A percentile compares a stretch with the other conserved stretches of the same genome.
These are phyloP conservation scores for Entomortierella parvispora DNA, from an alignment of 192 early-diverging fungal species.

Conservation along the genomic window DNA sequence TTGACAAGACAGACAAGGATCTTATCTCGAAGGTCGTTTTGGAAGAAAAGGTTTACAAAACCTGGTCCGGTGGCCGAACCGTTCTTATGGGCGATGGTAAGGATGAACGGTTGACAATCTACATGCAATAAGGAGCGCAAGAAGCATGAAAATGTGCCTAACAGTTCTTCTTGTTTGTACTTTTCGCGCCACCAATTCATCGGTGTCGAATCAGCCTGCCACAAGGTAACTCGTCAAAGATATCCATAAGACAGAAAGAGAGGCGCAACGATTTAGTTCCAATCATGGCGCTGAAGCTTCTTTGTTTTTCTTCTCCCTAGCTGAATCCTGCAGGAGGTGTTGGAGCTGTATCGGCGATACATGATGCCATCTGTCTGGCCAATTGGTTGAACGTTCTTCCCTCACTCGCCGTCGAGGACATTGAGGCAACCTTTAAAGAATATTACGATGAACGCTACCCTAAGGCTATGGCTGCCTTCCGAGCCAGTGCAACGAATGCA, in stretches of 20 bases:
- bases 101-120: background rate
- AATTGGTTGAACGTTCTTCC: conserved; percentile 5
- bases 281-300: too few species aligned
- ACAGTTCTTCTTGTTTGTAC: background rate
- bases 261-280: too few species aligned
- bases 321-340: conserved; percentile 12
- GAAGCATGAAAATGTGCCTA: background rate
- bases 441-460: too few species aligned
- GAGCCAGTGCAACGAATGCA: too few species aligned
- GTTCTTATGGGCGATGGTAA: conserved; percentile 11
- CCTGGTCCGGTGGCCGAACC: conserved; percentile 8
- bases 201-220: background rate
- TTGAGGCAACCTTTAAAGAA: too few species aligned
- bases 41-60: conserved; percentile 20
- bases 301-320: background rate
- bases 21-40: conserved; percentile 17
- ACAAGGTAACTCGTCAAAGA: background rate
- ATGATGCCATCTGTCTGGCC: conserved; percentile 2
- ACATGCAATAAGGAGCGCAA: background rate
- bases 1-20: conserved; percentile 1
- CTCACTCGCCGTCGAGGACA: too few species aligned
- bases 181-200: background rate
- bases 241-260: too few species aligned
- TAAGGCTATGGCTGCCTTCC: too few species aligned
- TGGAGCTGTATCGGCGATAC: background rate